Percentiles rank a stretch among this genome's conserved stretches.
These are phyloP conservation scores for Barnettozyma sucrosica DNA, from an alignment of 805 yeast genomes.

Conservation along the genomic window DNA sequence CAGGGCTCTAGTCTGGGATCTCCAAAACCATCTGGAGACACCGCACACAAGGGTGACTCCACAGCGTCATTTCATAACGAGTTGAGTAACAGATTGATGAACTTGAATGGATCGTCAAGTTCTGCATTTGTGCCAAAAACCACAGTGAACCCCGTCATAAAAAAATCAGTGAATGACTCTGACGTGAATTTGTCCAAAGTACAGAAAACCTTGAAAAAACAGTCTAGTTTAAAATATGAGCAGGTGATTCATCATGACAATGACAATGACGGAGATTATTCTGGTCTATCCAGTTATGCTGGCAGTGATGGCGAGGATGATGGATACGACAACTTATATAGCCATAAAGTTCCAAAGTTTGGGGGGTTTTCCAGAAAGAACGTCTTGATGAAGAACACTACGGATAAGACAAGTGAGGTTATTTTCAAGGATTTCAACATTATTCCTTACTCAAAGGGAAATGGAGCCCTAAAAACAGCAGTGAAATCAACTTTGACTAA, in stretches of 20 bases:
- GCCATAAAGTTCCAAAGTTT: conserved; percentile 39
- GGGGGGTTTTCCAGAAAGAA: conserved; percentile 72
- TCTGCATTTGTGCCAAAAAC: conserved; percentile 37
- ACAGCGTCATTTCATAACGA: conserved; percentile 9
- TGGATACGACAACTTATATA: conserved; percentile 21
- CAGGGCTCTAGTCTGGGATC: conserved; percentile 8
- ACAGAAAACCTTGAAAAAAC: conserved; percentile 3
- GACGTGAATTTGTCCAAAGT: conserved; percentile 2
- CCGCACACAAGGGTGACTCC: neutral
- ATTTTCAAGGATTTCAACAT: conserved; percentile 40
- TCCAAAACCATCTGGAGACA: conserved; percentile 4
- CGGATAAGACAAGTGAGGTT: conserved; percentile 28
- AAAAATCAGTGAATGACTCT: conserved; percentile 10
- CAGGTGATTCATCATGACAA: conserved; percentile 7
- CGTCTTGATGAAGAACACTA: conserved; percentile 28
- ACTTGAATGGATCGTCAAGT: conserved; percentile 11
- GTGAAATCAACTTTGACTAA: conserved; percentile 50
- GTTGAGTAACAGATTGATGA: conserved; percentile 4
- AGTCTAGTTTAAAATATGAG: conserved; percentile 7
- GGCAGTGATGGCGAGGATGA: conserved; percentile 21
- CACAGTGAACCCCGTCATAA: conserved; percentile 22
- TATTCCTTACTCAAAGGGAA: conserved; percentile 66
- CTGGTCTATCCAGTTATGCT: conserved; percentile 14
- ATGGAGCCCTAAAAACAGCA: conserved; percentile 86
- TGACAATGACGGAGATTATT: conserved; percentile 13